Base-by-base conservation (phyloP, 2,329 filamentous ascomycete species). In the Trichoderma afroharzianum region DNA sequence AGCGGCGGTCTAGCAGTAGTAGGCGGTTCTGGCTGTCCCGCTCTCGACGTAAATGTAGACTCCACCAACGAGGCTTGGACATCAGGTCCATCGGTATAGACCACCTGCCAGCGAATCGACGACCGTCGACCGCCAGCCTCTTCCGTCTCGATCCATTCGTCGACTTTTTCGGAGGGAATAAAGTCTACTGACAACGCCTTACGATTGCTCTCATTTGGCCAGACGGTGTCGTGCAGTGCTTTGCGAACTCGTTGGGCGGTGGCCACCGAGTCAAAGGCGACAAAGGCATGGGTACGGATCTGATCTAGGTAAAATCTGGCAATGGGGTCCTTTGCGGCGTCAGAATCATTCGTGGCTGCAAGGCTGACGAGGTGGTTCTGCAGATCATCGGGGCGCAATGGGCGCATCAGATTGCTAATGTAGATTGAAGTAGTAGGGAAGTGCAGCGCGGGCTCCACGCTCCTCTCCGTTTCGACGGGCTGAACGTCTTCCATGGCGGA, bases 181-280 rank as follows among this genome's bases (percentile, higher is more conserved):
- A 96, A 98, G 79, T 99, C 96, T 4, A 93, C 93, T 88, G 92
- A 97, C 1, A 98, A 86, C 1, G 90, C 87, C 79, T 96, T 97
- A 36, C 96, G 88, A 75, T 91, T 93, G 72, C 91, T 90, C 82
- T 98, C 95, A 72, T 94, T 89, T 1, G 95, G 95, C 93, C 95
- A 98, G 43, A 94, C 88, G 26, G 87, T 88, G 71, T 90, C 88
- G 81, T 99, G 95, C 2, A 98, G 84, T 3, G 88, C 87, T 11
- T 89, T 87, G 63, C 95, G 92, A 9, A 93, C 94, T 26, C 93
- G 88, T 0, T 91, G 90, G 4, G 96, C 96, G 4, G 92, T 91
- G 3, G 90, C 84, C 11, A 90, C 84, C 59, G 86, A 91, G 58
- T 85, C 83, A 79, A 98, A 95, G 28, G 88, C 84, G 47, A 91